Evolutionary conservation across 345 rosid genomes (phyloP).

Genomic region (Salix udensis): DNA sequence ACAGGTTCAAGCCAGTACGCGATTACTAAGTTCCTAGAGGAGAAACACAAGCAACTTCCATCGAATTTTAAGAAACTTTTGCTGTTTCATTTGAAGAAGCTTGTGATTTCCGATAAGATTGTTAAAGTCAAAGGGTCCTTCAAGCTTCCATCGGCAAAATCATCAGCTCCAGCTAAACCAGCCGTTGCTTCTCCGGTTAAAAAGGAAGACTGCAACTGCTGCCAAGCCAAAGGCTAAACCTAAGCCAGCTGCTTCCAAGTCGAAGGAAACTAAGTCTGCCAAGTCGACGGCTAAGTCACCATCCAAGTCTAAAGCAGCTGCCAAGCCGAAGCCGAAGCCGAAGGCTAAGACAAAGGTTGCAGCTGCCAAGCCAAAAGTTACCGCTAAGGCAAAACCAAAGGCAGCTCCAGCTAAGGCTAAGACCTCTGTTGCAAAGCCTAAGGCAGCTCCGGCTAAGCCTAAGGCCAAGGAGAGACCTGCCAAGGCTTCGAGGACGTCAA

Average conservation of each 20-base stretch:
- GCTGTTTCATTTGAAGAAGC: constrained; percentile 59
- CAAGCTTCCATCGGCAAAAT: constrained; percentile 49
- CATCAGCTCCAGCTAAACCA: constrained; percentile 17
- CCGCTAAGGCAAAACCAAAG: constrained; percentile 13
- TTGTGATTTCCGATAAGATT: constrained; percentile 55
- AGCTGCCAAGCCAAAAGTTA: constrained; percentile 28
- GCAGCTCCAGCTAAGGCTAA: constrained; percentile 30
- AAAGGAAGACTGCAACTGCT: constrained; percentile 25
- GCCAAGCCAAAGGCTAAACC: constrained; percentile 32
- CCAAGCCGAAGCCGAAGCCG: constrained; percentile 25
- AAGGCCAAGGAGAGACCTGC: constrained; percentile 52
- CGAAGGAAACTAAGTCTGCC: constrained; percentile 29
- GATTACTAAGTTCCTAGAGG: constrained; percentile 73
- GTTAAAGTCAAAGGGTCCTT: constrained; percentile 72
- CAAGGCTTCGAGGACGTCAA: constrained; percentile 59
- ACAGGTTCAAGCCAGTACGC: constrained; percentile 90
- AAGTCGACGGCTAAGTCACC: constrained; percentile 31
- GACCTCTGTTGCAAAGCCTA: constrained; percentile 26
- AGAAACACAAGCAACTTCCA: constrained; percentile 66
- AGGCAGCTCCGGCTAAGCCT: constrained; percentile 49
- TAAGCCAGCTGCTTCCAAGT: constrained; percentile 21
- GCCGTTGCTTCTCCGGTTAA: constrained; percentile 16
- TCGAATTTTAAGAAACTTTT: constrained; percentile 61
- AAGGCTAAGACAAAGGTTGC: constrained; percentile 44
- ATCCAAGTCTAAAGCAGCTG: constrained; percentile 23